Conservation (phyloP, 2,329 filamentous ascomycete genomes). For the Didymella keratinophila region DNA sequence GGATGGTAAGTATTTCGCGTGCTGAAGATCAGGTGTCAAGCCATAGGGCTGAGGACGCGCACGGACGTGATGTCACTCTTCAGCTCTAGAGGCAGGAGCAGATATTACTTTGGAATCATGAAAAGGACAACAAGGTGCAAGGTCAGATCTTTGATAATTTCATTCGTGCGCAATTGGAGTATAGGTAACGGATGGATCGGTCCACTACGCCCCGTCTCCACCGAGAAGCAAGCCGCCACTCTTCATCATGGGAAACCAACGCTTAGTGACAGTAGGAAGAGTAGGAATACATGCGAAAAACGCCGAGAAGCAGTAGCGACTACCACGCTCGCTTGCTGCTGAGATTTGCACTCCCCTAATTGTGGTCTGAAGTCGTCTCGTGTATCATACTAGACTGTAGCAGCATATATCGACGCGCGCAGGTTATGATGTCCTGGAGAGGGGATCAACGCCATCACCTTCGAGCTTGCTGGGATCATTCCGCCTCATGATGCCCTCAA, state of each 20-base stretch:
- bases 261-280: constrained; percentile 51
- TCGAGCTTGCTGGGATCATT: constrained; percentile 62
- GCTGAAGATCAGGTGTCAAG: background rate
- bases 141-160: constrained; percentile 3
- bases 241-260: constrained; percentile 33
- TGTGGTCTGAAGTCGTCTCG: constrained; percentile 1
- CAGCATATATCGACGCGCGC: background rate
- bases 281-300: constrained; percentile 47
- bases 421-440: constrained; percentile 49
- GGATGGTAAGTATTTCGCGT: background rate
- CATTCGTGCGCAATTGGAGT: constrained; percentile 41
- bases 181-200: constrained; percentile 40
- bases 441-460: constrained; percentile 67
- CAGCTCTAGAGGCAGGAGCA: background rate
- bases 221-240: constrained; percentile 23
- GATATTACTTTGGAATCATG: background rate
- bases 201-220: constrained; percentile 28
- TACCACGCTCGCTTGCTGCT: constrained; percentile 3
- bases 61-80: constrained; percentile 4
- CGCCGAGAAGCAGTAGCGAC: constrained; percentile 12
- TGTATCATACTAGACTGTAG: constrained; percentile 3
- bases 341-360: constrained; percentile 7
- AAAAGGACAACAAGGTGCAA: background rate
- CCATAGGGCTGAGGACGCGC: background rate
- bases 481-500: constrained; percentile 92